A percentile compares a stretch with the other conserved stretches of the same genome.
Evolutionary conservation across 805 yeast genomes (phyloP).

Genomic region (Wickerhamiella parazyma): DNA sequence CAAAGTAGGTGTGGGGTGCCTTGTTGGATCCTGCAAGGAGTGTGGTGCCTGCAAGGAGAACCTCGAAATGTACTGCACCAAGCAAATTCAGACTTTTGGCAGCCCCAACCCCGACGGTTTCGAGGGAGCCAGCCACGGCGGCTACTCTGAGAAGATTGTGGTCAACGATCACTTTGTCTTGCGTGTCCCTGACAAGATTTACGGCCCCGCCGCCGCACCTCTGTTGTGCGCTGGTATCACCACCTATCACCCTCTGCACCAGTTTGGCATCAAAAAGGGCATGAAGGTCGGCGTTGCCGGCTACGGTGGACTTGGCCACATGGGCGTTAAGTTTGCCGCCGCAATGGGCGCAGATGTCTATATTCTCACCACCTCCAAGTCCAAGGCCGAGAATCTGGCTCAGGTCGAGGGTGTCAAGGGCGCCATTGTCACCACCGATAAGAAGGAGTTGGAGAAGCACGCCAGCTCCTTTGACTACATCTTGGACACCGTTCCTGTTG

Average conservation of each 20-base stretch:
- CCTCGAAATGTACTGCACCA: conserved; percentile 46
- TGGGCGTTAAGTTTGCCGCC: conserved; percentile 42
- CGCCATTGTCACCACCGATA: conserved; percentile 37
- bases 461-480: conserved; percentile 35
- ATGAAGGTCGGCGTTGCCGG: conserved; percentile 47
- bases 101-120: conserved; percentile 29
- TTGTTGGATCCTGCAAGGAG: conserved; percentile 43
- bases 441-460: conserved; percentile 27
- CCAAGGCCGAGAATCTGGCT: conserved; percentile 36
- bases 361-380: conserved; percentile 39
- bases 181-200: conserved; percentile 45
- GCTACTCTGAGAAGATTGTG: conserved; percentile 23
- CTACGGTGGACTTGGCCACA: conserved; percentile 55
- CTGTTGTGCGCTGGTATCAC: conserved; percentile 70
- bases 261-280: conserved; percentile 33
- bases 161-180: conserved; percentile 50
- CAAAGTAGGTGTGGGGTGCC: conserved; percentile 74
- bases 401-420: conserved; percentile 35
- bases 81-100: conserved; percentile 38
- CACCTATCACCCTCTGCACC: conserved; percentile 48
- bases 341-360: conserved; percentile 51
- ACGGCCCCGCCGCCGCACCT: conserved; percentile 50
- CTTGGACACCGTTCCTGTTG: conserved; percentile 38
- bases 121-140: conserved; percentile 52
- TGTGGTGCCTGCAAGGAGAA: conserved; percentile 45